Evolutionary conservation across 2,329 filamentous ascomycete genomes (phyloP), one percentile per base, ranked within the genome.

Genomic region (Aureobasidium leucospermi): DNA sequence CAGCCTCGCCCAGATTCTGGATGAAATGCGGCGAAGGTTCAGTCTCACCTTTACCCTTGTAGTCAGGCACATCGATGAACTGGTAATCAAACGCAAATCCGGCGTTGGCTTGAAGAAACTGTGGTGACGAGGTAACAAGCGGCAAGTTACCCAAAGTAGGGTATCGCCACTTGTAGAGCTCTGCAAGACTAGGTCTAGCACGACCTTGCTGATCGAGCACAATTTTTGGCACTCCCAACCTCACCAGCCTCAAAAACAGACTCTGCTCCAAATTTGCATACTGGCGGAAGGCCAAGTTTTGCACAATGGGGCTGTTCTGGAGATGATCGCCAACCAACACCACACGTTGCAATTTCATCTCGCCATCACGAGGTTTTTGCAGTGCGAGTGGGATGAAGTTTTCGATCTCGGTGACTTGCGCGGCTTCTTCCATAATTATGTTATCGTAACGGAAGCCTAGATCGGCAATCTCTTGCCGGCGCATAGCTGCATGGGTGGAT

Each of bases 401-500:
- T 71, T 99, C 94, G 47, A 96, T 89, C 73, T 99, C 94, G 0
- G 93, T 99, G 69, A 99, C 93, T 70, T 99, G 94, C 11, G 94
- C 94, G 5, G 94, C 93, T 79, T 99, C 94, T 76, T 99, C 94
- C 89, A 99, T 96, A 57, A 99, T 82, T 11, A 99, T 88, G 64
- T 96, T 99, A 77, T 97, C 92, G 68, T 99, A 99, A 66, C 90
- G 90, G 75, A 99, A 99, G 15, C 92, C 92, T n/a, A 97, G 81
- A 15, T 84, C 81, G 0, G 90, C 88, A 67, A 99, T 97, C 68
- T 97, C 93, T 63, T 90, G 85, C 63, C 93, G 82, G 62, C 91
- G 85, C 82, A 99, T 99, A 1, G 94, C 94, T 4, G 94, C 95
- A 73, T 99, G 94, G 0, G 95, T 99, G 4, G 92, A 95, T 16